Conservation (phyloP, 2,329 filamentous ascomycete species). For the Sarocladium oryzae region DNA sequence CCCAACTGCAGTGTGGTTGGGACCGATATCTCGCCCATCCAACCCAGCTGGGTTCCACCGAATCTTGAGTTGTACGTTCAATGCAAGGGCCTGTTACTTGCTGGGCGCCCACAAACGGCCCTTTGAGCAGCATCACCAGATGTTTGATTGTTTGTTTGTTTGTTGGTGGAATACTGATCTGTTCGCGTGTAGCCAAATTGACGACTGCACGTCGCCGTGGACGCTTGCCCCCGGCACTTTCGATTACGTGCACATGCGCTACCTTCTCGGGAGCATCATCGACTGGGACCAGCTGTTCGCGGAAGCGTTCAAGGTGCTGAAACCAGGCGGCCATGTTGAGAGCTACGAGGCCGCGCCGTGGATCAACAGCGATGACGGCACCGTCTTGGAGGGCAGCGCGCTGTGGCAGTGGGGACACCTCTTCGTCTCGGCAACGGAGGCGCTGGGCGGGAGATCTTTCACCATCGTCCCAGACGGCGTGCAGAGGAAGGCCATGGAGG, state of each 20-base stretch:
- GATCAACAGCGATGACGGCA: constrained; percentile 11
- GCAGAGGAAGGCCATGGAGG: constrained; percentile 17
- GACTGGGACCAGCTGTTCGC: constrained; percentile 46
- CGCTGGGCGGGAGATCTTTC: constrained; percentile 22
- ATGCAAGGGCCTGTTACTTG: no score
- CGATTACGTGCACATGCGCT: constrained; percentile 53
- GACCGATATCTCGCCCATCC: constrained; percentile 51
- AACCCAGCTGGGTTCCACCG: constrained; percentile 39
- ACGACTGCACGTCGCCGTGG: constrained; percentile 49
- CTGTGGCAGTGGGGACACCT: constrained; percentile 13
- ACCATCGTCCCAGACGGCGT: constrained; percentile 13
- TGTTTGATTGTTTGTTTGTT: no score
- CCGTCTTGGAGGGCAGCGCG: constrained; percentile 6
- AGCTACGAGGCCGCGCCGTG: constrained; percentile 9
- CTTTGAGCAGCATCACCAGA: no score
- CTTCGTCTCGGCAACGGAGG: constrained; percentile 19
- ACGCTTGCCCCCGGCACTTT: constrained; percentile 40
- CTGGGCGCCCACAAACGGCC: no score
- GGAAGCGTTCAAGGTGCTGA: constrained; percentile 11
- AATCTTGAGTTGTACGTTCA: constrained; percentile 36
- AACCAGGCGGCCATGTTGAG: constrained; percentile 14
- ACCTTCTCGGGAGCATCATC: constrained; percentile 44
- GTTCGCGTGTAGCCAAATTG: constrained; percentile 35
- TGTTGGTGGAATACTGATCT: not conserved
- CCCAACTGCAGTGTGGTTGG: constrained; percentile 41